Base-by-base conservation (phyloP, 2,329 filamentous ascomycete genomes). In the Elsinoe fawcettii region DNA sequence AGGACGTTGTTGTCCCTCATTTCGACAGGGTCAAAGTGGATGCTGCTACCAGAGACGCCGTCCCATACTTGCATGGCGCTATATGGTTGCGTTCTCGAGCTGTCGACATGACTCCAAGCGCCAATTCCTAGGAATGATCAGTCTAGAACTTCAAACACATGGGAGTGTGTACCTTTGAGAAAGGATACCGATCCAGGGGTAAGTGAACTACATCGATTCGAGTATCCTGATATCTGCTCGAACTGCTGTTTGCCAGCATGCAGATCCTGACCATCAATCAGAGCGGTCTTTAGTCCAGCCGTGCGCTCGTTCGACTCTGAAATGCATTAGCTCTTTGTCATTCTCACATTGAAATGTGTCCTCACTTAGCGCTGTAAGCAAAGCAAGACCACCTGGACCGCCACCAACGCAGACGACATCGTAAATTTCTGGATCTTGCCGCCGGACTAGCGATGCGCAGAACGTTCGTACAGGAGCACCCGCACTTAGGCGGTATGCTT, bases 11-110 rank as follows among this genome's bases (percentile, higher is more conserved):
- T 56, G 5, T 56, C 23, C 16, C 41, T 23, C 43, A 56, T 47
- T 9, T 69, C 63, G 23, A 63, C 16, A 1, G 65, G 64, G 60
- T 71, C 69, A 71, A 99, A 99, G 64, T 89, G 87, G 69, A 99
- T 93, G 64, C 85, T 83, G 34, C 90, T 88, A 59, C 84, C 90
- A 39, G 87, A 88, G 58, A 96, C 83, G 61, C 92, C 95, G 70
- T 99, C 93, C 93, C 95, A 99, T 30, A 97, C 93, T 70, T 96
- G 87, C 93, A 99, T 99, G 65, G 92, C 88, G 59, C 95, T 85
- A 71, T 96, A 99, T 0, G 85, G 81, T 74, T 96, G 91, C 32
- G 93, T 82, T 30, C 93, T 83, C 5, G 82, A 76, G 41, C 78
- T 74, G 63, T 88, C 80, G 60, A 96, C 76, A 67, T 95, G 84